These are phyloP conservation scores for Magnolia sinica DNA, from an alignment of 164 flowering plant genomes.

Conservation along the genomic window DNA sequence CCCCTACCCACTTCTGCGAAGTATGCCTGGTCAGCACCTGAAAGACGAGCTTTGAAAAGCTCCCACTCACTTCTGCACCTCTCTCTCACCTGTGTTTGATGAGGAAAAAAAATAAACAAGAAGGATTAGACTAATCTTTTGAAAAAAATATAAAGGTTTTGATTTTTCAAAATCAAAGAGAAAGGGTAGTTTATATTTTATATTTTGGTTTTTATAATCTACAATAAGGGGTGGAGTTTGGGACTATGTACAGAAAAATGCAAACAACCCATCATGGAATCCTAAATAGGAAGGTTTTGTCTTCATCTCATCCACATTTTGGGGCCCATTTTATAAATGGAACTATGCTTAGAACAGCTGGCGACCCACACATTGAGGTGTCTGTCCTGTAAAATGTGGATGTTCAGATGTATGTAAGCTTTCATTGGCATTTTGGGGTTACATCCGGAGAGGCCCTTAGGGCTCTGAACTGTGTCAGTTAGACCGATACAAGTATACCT, in stretches of 20 bases:
- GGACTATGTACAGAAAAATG: no score
- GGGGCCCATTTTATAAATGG: no score
- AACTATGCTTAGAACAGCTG: no score
- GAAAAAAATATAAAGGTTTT: background rate
- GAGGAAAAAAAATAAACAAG: background rate
- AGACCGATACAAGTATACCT: no score
- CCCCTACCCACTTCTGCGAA: constrained; percentile 33
- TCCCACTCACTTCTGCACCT: constrained; percentile 86
- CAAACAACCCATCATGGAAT: background rate
- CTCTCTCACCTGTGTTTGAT: constrained; percentile 57
- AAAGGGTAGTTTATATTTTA: background rate
- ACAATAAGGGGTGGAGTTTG: no score
- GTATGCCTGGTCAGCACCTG: constrained; percentile 61
- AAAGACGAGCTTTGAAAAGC: constrained; percentile 62
- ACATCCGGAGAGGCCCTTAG: no score
- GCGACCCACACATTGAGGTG: no score
- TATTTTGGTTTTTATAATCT: background rate
- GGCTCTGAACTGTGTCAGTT: no score
- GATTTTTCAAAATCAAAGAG: background rate
- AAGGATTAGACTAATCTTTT: background rate
- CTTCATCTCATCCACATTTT: background rate
- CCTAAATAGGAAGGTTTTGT: background rate
- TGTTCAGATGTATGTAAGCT: no score
- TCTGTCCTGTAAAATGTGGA: no score
- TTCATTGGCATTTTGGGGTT: no score